A percentile compares a stretch with the other conserved stretches of the same genome.
Evolutionary conservation across 1,284 basidiomycete genomes (phyloP).

Genomic region (Takashimella tepidaria): DNA sequence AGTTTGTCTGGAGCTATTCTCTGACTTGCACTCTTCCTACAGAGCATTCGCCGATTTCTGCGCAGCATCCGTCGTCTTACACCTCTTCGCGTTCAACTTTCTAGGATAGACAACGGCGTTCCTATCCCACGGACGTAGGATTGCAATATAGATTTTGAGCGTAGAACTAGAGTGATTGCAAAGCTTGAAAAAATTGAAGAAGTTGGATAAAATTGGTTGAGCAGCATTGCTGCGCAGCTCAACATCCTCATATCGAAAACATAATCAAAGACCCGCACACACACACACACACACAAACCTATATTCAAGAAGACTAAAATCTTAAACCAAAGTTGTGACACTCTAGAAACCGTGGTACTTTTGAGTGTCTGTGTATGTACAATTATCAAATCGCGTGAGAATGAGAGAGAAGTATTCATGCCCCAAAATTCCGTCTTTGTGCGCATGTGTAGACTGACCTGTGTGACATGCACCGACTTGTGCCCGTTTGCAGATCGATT

Average conservation of each 20-base stretch:
- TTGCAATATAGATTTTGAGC: neutral
- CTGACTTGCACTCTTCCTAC: slow-evolving; percentile 10
- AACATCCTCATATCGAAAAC: neutral
- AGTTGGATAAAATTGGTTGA: neutral
- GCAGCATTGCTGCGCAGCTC: neutral
- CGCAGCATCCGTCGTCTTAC: slow-evolving; percentile 85
- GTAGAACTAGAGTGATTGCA: no score
- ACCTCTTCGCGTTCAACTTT: slow-evolving; percentile 99
- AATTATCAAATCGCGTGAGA: no score
- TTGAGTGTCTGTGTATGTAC: no score
- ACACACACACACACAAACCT: neutral
- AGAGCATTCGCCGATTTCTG: slow-evolving; percentile 97
- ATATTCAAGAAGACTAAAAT: no score
- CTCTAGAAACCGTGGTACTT: no score
- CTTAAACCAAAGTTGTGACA: no score
- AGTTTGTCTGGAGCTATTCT: no score
- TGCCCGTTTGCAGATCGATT: no score
- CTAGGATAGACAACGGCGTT: slow-evolving; percentile 54
- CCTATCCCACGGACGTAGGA: neutral
- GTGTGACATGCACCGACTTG: no score
- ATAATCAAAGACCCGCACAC: neutral
- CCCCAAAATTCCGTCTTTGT: no score
- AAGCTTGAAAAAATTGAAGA: neutral
- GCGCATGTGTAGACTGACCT: no score
- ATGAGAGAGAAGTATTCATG: no score